Evolutionary conservation across 163 green algal species (phyloP), one percentile per base, ranked within the genome.

Genomic region (Chlorella variabilis): DNA sequence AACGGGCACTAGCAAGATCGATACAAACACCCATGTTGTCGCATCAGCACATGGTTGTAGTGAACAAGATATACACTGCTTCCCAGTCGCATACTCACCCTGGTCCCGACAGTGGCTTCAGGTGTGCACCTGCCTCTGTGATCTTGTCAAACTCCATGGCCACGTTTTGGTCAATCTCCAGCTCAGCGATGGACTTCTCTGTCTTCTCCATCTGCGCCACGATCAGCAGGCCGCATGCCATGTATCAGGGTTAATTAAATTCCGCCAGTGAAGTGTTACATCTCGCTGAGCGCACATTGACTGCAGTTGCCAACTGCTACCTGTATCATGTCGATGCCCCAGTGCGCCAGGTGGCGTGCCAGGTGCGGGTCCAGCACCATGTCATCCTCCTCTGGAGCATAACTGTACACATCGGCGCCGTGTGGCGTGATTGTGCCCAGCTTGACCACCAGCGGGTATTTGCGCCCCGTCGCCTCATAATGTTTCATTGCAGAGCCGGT

Each of bases 301-400:
- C n/a, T n/a, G n/a, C n/a, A n/a, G n/a, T n/a, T n/a, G n/a, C n/a
- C n/a, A n/a, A n/a, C n/a, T n/a, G 42, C 31, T 73, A 94, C 89
- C 85, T 94, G 77, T 89, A 96, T 91, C 89, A 99, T 97, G 91
- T 99, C 94, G 88, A 99, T 99, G 79, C 97, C 97, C 94, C 97
- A 99, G 87, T 99, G 94, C 36, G 89, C 84, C 76, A 99, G 89
- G 91, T 99, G 97, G 78, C 93, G 17, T 4, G 87, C 89, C 73
- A 99, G 90, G 21, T 93, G 65, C 2, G 96, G 95, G 86, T 99
- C 97, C 33, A 89, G 61, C 39, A 99, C 97, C 92, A 98, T 97
- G 87, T 99, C 96, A 82, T 99, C 90, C 89, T 99, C 97, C 81
- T 98, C 95, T 11, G 54, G 31, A 1, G 78, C 83, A 79, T 95